These are phyloP conservation scores for Citrus maxima DNA, from an alignment of 345 rosid species.

Conservation along the genomic window DNA sequence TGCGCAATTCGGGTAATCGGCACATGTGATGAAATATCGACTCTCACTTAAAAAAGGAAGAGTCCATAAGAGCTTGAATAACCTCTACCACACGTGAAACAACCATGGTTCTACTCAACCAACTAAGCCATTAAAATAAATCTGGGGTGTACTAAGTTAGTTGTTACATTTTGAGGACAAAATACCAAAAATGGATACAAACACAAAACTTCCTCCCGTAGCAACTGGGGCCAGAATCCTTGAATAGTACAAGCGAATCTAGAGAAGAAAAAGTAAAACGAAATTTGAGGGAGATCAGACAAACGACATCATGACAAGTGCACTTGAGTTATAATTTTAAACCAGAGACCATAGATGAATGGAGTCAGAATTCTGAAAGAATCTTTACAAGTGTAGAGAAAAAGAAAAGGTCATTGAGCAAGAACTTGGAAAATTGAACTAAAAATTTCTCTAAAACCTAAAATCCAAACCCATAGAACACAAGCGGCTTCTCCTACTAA, in stretches of 20 bases:
- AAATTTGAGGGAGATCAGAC: not conserved
- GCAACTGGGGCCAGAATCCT: not conserved
- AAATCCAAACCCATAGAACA: not conserved
- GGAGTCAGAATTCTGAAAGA: slow-evolving; percentile 1
- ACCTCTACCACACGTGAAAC: too few relatives aligned
- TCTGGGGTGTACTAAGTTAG: too few relatives aligned
- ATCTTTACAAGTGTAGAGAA: not conserved
- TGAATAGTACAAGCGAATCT: not conserved
- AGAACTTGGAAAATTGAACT: not conserved
- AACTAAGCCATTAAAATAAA: too few relatives aligned
- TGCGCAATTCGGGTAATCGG: too few relatives aligned
- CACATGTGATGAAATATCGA: too few relatives aligned
- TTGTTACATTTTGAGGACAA: too few relatives aligned
- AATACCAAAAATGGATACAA: too few relatives aligned
- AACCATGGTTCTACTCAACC: too few relatives aligned
- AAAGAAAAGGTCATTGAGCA: not conserved
- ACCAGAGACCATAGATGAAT: not conserved
- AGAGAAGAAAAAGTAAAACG: not conserved
- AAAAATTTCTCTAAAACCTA: not conserved
- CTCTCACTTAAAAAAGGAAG: too few relatives aligned
- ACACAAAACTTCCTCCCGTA: too few relatives aligned
- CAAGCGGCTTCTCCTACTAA: not conserved
- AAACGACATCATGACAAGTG: not conserved
- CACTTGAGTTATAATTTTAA: not conserved
- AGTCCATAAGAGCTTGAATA: too few relatives aligned